Evolutionary conservation across 2,329 filamentous ascomycete species (phyloP).

Genomic region (Arachnopeziza araneosa): DNA sequence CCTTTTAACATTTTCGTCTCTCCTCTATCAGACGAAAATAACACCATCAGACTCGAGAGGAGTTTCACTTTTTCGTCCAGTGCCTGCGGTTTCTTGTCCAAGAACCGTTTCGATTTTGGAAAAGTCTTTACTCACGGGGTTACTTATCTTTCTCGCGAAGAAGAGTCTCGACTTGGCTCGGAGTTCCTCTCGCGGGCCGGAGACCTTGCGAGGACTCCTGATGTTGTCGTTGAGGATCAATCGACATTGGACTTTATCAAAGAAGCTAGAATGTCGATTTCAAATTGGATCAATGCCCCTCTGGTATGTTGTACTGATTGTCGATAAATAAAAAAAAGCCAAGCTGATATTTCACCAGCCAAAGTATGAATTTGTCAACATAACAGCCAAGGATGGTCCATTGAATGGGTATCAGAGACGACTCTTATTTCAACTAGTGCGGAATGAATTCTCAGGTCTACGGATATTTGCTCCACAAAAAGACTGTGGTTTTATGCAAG

Average conservation of each 20-base stretch:
- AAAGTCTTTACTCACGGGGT: constrained; percentile 51
- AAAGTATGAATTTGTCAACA: constrained; percentile 38
- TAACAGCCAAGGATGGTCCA: constrained; percentile 34
- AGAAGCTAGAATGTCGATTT: constrained; percentile 21
- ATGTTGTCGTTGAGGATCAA: constrained; percentile 22
- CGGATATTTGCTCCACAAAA: constrained; percentile 18
- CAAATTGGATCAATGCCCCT: constrained; percentile 18
- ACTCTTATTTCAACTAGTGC: constrained; percentile 61
- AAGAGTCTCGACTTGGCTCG: constrained; percentile 43
- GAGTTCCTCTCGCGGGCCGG: constrained; percentile 27
- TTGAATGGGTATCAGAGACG: constrained; percentile 57
- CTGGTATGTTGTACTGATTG: not conserved
- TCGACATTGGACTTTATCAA: constrained; percentile 22
- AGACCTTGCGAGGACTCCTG: constrained; percentile 20
- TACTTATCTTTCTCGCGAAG: constrained; percentile 55
- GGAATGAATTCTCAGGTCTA: constrained; percentile 47
- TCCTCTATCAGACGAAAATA: constrained; percentile 43
- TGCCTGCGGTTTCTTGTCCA: constrained; percentile 55
- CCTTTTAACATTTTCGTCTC: constrained; percentile 62
- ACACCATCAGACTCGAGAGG: constrained; percentile 50
- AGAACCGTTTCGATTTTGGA: constrained; percentile 51
- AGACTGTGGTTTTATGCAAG: constrained; percentile 28
- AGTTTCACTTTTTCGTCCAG: constrained; percentile 40
- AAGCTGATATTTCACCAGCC: constrained; percentile 10
- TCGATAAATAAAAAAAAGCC: not conserved